Evolutionary conservation across 225 moss, liverwort and hornwort genomes (phyloP).

Genomic region (Antitrichia curtipendula): DNA sequence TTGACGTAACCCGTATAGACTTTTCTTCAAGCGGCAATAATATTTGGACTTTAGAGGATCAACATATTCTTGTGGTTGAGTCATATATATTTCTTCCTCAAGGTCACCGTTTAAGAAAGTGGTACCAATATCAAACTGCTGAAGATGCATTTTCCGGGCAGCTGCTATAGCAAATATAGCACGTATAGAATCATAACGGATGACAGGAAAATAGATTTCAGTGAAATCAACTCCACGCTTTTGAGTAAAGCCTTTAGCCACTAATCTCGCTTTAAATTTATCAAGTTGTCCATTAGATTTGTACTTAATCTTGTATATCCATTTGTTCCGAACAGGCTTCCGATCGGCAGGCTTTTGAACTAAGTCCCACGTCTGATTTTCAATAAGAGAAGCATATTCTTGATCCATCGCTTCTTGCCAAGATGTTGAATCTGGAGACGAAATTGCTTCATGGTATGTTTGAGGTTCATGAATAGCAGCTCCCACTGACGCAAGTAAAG

Average conservation of each 20-base stretch:
- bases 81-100: too few relatives aligned
- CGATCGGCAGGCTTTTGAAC: rapidly evolving
- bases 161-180: background rate
- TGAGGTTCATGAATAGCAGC: rapidly evolving
- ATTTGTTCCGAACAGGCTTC: background rate
- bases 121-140: background rate
- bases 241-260: background rate
- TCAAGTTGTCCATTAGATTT: background rate
- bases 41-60: rapidly evolving
- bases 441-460: background rate
- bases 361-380: background rate
- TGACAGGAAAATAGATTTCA: background rate
- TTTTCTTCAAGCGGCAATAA: too few relatives aligned
- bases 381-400: background rate
- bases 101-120: too few relatives aligned
- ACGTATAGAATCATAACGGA: background rate
- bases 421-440: background rate
- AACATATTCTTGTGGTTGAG: rapidly evolving
- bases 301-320: background rate
- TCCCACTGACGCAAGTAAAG: background rate
- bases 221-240: background rate
- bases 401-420: background rate
- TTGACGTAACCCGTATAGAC: rapidly evolving
- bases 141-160: rapidly evolving
- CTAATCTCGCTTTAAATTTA: background rate